Evolutionary conservation across 2,329 filamentous ascomycete species (phyloP).

Genomic region (Neoscytalidium dimidiatum): DNA sequence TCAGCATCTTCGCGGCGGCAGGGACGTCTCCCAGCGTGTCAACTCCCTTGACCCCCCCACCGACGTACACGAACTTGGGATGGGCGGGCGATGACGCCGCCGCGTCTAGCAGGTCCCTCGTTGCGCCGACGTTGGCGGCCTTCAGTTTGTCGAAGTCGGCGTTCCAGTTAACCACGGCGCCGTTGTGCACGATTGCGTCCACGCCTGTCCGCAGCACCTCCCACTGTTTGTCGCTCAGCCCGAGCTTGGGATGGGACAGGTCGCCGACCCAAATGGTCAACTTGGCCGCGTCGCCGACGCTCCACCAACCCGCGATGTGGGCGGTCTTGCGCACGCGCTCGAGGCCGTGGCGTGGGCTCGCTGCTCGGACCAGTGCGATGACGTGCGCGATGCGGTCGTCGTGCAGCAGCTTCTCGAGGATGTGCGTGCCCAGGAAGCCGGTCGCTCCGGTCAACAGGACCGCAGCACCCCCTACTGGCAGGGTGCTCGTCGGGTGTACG

Average conservation of each 20-base stretch:
- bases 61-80: not conserved
- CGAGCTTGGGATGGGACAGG: not conserved
- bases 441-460: not conserved
- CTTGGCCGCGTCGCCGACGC: not conserved
- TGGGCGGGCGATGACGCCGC: not conserved
- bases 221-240: not conserved
- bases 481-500: not conserved
- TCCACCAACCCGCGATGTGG: not conserved
- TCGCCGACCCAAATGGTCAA: not conserved
- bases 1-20: not conserved
- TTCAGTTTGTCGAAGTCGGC: not conserved
- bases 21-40: not conserved
- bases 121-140: not conserved
- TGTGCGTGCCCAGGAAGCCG: not conserved
- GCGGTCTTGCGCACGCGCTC: not conserved
- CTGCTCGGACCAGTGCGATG: not conserved
- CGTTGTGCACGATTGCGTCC: not conserved
- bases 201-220: not conserved
- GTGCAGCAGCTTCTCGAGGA: not conserved
- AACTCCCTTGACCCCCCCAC: not conserved
- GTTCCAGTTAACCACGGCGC: not conserved
- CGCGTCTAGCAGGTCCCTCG: not conserved
- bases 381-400: not conserved
- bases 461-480: not conserved
- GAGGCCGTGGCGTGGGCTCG: not conserved